Evolutionary conservation across 345 rosid genomes (phyloP).

Genomic region (Acer saccharum): DNA sequence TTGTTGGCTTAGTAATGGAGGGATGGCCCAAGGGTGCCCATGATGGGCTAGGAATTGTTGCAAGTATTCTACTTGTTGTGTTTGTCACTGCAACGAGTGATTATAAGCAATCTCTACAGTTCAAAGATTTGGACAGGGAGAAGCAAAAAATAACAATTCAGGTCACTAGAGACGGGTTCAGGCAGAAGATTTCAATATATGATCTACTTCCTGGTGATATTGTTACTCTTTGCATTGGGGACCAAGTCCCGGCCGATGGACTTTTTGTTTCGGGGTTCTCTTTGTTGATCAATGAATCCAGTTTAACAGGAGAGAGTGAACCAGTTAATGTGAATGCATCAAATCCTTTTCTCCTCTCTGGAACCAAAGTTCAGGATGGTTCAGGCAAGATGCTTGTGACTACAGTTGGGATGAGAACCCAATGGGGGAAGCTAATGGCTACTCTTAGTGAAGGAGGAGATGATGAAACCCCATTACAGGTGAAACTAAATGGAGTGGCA

Average conservation of each 20-base stretch:
- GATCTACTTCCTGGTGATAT: conserved; percentile 81
- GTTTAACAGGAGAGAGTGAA: conserved; percentile 75
- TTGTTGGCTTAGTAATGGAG: conserved; percentile 67
- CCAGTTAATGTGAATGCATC: conserved; percentile 42
- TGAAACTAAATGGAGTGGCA: conserved; percentile 79
- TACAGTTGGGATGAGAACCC: conserved; percentile 89
- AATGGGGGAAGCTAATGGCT: conserved; percentile 88
- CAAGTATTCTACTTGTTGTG: conserved; percentile 67
- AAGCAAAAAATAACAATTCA: conserved; percentile 63
- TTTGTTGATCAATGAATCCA: conserved; percentile 65
- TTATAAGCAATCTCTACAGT: conserved; percentile 67
- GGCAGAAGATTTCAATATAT: conserved; percentile 60
- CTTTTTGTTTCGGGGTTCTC: conserved; percentile 61
- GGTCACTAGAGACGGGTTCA: conserved; percentile 58
- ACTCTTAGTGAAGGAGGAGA: conserved; percentile 72
- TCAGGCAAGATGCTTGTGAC: conserved; percentile 85
- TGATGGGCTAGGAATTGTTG: conserved; percentile 75
- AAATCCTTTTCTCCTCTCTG: conserved; percentile 73
- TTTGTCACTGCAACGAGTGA: conserved; percentile 75
- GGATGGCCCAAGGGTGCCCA: conserved; percentile 83
- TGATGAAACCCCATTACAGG: conserved; percentile 91
- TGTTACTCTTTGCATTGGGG: conserved; percentile 73
- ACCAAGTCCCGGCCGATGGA: conserved; percentile 84
- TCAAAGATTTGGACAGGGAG: conserved; percentile 68
- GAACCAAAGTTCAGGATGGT: conserved; percentile 77